phyloP scores from a whole-genome alignment of 2,329 filamentous ascomycete genomes.

The Torrubiella hemipterigena region DNA sequence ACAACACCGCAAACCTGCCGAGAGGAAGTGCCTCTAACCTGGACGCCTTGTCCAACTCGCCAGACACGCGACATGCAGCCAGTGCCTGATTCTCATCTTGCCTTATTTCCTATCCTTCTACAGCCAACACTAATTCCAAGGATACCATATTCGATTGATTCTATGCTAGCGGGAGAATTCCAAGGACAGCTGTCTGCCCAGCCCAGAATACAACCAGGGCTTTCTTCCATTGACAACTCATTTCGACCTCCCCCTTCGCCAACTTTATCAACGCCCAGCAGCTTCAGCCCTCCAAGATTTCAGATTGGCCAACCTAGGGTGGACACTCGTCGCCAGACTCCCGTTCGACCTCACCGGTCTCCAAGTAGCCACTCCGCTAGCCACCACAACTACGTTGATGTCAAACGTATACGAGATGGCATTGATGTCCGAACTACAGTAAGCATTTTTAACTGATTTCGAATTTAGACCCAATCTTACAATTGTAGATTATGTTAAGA shows the following conservation, averaged over 20 bases:
- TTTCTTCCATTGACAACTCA: constrained; percentile 13
- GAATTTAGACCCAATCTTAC: background rate
- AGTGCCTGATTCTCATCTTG: constrained; percentile 13
- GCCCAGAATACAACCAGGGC: no score
- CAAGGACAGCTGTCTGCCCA: no score
- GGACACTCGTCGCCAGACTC: constrained; percentile 36
- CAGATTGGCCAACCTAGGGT: constrained; percentile 19
- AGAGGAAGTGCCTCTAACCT: no score
- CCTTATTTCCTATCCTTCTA: constrained; percentile 22
- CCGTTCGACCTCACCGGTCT: constrained; percentile 30
- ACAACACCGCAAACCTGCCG: no score
- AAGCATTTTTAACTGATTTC: constrained; percentile 16
- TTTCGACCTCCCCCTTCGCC: constrained; percentile 21
- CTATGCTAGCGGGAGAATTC: constrained; percentile 9
- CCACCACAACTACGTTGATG: constrained; percentile 52
- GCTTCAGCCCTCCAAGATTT: constrained; percentile 27
- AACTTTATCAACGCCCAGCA: constrained; percentile 20
- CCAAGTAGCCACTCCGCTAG: constrained; percentile 34
- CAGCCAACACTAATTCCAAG: constrained; percentile 15
- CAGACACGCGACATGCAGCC: constrained; percentile 7
- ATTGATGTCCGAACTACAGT: constrained; percentile 67
- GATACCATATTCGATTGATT: constrained; percentile 16
- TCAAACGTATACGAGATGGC: constrained; percentile 48
- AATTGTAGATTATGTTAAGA: constrained; percentile 69
- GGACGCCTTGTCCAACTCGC: no score